phyloP scores from a whole-genome alignment of 2,329 filamentous ascomycete species.

The Falciphora oryzae region DNA sequence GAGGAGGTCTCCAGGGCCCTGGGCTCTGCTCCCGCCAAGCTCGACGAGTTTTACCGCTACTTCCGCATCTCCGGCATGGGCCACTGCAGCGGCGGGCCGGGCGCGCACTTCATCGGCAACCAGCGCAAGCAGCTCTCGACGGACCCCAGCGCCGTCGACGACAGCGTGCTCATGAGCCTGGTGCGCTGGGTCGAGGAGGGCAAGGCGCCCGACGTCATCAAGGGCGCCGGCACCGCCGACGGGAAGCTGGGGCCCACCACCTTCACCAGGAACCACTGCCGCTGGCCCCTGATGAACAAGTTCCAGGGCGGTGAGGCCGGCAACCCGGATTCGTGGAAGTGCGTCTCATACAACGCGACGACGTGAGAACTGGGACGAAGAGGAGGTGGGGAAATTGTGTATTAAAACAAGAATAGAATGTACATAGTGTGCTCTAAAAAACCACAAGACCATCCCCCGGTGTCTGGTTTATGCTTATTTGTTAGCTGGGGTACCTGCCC shows the following conservation, averaged over 20 bases:
- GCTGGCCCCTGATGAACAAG: conserved; percentile 13
- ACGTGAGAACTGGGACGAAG: not conserved
- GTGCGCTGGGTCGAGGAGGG: conserved; percentile 15
- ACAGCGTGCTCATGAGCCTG: conserved; percentile 4
- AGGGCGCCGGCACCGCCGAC: not conserved
- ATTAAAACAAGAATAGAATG: too few species aligned
- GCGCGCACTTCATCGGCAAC: conserved; percentile 35
- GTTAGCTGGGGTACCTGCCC: too few species aligned
- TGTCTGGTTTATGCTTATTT: too few species aligned
- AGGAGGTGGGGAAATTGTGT: too few species aligned
- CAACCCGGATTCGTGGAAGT: conserved; percentile 12
- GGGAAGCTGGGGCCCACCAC: not conserved
- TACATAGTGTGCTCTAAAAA: too few species aligned
- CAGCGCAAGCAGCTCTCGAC: not conserved
- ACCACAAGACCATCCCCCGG: too few species aligned
- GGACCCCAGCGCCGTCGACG: not conserved
- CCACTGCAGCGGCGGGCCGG: conserved; percentile 42
- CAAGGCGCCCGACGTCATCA: conserved; percentile 11
- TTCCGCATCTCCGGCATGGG: conserved; percentile 47
- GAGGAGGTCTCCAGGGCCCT: conserved; percentile 31
- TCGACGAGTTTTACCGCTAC: conserved; percentile 41
- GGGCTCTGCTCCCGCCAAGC: conserved; percentile 21
- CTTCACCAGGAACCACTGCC: conserved; percentile 13
- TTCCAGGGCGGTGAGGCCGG: conserved; percentile 12
- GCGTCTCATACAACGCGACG: conserved; percentile 5